phyloP scores from a whole-genome alignment of 176 grass and related monocot species.

The Bonia amplexicaulis region DNA sequence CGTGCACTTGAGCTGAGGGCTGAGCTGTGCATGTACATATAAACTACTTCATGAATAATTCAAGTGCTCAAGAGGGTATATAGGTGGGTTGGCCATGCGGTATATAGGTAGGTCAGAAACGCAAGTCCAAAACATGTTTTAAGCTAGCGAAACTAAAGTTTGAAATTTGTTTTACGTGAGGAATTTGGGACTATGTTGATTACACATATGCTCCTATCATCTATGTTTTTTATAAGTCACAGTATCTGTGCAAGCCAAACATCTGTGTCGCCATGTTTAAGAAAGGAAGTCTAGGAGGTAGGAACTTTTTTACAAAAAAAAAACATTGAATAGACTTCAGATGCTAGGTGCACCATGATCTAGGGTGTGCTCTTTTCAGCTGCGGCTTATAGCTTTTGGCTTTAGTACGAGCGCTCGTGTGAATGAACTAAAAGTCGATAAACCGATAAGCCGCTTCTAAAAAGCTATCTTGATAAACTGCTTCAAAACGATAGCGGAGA shows the following conservation, averaged over 20 bases:
- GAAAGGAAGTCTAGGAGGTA: neutral
- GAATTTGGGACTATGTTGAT: neutral
- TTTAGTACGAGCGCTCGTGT: no score
- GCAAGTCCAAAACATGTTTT: neutral
- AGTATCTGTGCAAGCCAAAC: neutral
- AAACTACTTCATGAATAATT: slow-evolving; percentile 4
- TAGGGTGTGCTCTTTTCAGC: no score
- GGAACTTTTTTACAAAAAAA: neutral
- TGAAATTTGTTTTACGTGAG: neutral
- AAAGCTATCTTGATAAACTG: no score
- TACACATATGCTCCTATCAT: neutral
- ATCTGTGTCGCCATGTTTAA: neutral
- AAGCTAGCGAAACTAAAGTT: neutral
- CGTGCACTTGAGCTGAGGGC: neutral
- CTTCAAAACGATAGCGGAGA: no score
- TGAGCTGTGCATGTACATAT: neutral
- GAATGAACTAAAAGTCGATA: no score
- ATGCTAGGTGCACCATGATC: neutral
- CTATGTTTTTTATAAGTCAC: neutral
- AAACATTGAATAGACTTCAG: neutral
- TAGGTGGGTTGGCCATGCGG: neutral
- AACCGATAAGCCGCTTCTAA: no score
- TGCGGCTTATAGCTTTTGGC: no score
- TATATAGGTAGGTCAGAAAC: slow-evolving; percentile 13
- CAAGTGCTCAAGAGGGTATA: neutral